Evolutionary conservation across 2,329 filamentous ascomycete genomes (phyloP), one percentile per base, ranked within the genome.

Genomic region (Metarhizium humberi): DNA sequence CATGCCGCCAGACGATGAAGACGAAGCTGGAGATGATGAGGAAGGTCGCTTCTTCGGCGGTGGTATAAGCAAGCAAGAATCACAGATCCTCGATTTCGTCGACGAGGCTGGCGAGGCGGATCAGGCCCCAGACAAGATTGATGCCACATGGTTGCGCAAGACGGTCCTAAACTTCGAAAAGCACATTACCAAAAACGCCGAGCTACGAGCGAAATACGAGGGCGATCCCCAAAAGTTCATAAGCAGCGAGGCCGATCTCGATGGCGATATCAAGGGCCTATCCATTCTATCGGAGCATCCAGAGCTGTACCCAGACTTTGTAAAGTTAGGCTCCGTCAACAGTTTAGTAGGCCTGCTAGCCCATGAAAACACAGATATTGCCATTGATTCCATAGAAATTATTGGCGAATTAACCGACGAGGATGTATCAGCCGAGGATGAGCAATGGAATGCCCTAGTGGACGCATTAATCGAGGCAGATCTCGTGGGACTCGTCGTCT

Each of bases 331-430:
- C 20, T 88, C 84, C 57, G 83, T 85, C 0, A 81, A 73, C 4
- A 92, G 86, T 54, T 71, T 99, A 52, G 90, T 95, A 1, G 82
- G 86, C 2, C 72, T 99, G 53, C 75, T 99, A 51, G 87, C 92
- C 16, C 94, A 99, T 68, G 94, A 99, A 64, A 99, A 99, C 68
- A 92, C 92, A 0, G 94, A 99, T 66, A 95, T 99, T 60, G 91
- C 94, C 11, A 95, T 97, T 63, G 89, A 87, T 59, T 89, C 87
- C 0, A 85, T 96, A 51, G 88, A 97, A 73, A 88, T 96, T 50
- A 82, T 99, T 52, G 86, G 84, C 55, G 94, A 99, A 73, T 75
- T 97, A 61, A 95, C 90, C 14, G 94, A 97, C 64, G 92, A 99
- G 67, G 92, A 97, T 66, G 90, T 96, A 2, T 79, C 85, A 46